These are phyloP conservation scores for Oryza rufipogon DNA, from an alignment of 176 grass and related monocot species.

Conservation along the genomic window DNA sequence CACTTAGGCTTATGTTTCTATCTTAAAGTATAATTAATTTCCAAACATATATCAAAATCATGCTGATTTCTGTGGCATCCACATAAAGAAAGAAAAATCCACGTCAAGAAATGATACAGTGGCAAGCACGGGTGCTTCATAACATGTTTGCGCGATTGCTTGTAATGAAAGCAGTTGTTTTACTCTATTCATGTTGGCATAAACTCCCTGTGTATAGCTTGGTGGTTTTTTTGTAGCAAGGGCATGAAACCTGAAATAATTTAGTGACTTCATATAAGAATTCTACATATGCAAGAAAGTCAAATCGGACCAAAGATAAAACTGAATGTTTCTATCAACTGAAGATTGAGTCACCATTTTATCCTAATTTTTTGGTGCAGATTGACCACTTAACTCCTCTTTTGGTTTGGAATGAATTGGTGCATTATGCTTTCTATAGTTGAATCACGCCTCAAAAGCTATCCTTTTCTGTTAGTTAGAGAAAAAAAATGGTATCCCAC, in stretches of 20 bases:
- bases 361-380: constrained; percentile 3
- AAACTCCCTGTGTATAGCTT: constrained; percentile 22
- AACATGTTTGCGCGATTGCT: constrained; percentile 13
- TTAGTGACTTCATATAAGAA: not conserved
- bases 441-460: not conserved
- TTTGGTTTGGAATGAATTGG: not conserved
- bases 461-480: not conserved
- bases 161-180: not conserved
- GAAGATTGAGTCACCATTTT: not conserved
- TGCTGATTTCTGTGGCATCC: not conserved
- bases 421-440: not conserved
- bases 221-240: constrained; percentile 1
- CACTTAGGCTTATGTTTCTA: constrained; percentile 23
- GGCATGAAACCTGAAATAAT: not conserved
- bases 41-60: not conserved
- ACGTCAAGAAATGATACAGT: not conserved
- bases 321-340: not conserved
- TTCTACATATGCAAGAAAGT: not conserved
- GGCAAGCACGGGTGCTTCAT: not conserved
- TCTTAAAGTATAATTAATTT: constrained; percentile 4
- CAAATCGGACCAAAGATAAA: not conserved
- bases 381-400: constrained; percentile 2
- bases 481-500: not conserved
- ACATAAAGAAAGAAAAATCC: not conserved
- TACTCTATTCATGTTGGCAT: not conserved